Evolutionary conservation across 345 rosid species (phyloP).

Genomic region (Pistacia vera): DNA sequence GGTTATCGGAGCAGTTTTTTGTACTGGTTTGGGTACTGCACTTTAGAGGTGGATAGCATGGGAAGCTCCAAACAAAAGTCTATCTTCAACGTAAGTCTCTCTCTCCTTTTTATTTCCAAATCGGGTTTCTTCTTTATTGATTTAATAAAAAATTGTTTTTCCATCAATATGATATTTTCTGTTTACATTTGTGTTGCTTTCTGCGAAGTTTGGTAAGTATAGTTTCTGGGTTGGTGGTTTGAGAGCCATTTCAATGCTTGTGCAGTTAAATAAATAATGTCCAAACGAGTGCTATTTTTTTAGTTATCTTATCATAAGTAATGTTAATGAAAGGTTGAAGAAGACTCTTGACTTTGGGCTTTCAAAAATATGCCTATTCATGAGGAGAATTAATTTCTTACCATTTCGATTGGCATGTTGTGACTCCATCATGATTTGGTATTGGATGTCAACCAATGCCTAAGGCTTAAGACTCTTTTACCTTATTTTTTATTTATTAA

Average conservation of each 20-base stretch:
- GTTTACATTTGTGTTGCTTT: neutral
- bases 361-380: neutral
- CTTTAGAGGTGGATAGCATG: slow-evolving; percentile 92
- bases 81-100: slow-evolving; percentile 83
- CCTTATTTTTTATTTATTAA: no score
- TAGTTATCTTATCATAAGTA: neutral
- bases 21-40: slow-evolving; percentile 78
- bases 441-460: slow-evolving; percentile 12
- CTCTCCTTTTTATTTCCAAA: neutral
- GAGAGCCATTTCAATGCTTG: neutral
- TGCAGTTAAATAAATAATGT: neutral
- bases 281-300: neutral
- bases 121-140: neutral
- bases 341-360: neutral
- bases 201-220: neutral
- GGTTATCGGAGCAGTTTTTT: slow-evolving; percentile 53
- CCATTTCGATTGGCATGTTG: neutral
- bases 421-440: neutral
- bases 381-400: neutral
- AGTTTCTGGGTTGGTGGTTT: neutral
- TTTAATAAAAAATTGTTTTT: neutral
- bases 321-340: neutral
- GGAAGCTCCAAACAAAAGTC: slow-evolving; percentile 80
- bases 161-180: neutral
- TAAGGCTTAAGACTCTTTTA: neutral